These are phyloP conservation scores for Mycotypha africana DNA, from an alignment of 371 early-diverging fungal genomes.

Conservation along the genomic window DNA sequence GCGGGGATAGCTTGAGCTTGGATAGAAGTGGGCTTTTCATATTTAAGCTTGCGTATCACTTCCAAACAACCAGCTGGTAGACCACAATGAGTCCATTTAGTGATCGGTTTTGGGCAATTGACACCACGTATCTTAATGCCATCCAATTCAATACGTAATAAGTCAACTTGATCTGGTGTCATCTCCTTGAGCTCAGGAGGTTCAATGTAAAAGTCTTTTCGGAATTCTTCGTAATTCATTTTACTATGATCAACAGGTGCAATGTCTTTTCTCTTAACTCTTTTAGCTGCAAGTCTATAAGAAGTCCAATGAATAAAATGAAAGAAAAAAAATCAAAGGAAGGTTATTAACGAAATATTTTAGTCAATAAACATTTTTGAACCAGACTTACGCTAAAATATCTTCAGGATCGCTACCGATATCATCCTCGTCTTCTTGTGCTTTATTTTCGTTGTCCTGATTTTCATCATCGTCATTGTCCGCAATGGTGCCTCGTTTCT, in stretches of 20 bases:
- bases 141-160: slow-evolving; percentile 80
- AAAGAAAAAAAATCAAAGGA: not conserved
- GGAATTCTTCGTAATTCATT: slow-evolving; percentile 83
- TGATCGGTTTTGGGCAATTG: slow-evolving; percentile 90
- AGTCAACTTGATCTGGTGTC: slow-evolving; percentile 82
- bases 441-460: slow-evolving; percentile 6
- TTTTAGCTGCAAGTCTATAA: slow-evolving; percentile 67
- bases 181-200: slow-evolving; percentile 84
- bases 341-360: not conserved
- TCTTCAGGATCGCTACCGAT: slow-evolving; percentile 66
- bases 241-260: slow-evolving; percentile 84
- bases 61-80: slow-evolving; percentile 67
- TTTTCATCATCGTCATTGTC: slow-evolving; percentile 13
- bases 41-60: slow-evolving; percentile 79
- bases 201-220: slow-evolving; percentile 96
- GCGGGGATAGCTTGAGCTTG: slow-evolving; percentile 99
- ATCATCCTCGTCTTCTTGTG: slow-evolving; percentile 40
- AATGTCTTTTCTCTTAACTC: slow-evolving; percentile 89
- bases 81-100: slow-evolving; percentile 96
- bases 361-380: too few relatives aligned
- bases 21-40: slow-evolving; percentile 88
- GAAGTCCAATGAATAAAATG: too few relatives aligned
- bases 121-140: slow-evolving; percentile 90
- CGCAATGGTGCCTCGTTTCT: slow-evolving; percentile 5
- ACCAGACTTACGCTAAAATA: slow-evolving; percentile 63